Percentiles rank a stretch among this genome's conserved stretches.
Conservation (phyloP, 768 basidiomycete species). For the Rhodocollybia butyracea region DNA sequence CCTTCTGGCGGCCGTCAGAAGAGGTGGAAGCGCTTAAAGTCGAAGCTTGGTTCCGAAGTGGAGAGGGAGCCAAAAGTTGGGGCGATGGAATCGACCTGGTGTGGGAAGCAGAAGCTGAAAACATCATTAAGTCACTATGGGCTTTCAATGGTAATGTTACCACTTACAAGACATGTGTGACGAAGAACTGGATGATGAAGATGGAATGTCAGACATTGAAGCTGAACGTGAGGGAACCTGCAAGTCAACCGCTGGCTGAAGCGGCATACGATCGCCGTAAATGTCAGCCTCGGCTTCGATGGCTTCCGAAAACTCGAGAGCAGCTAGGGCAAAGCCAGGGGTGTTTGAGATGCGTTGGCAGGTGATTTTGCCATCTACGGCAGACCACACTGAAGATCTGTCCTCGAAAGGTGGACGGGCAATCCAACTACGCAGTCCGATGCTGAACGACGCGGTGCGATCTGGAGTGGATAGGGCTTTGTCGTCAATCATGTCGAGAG, state of each 20-base stretch:
- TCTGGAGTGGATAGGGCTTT: conserved; percentile 11
- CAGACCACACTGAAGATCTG: conserved; percentile 52
- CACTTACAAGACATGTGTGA: conserved; percentile 11
- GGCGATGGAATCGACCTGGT: conserved; percentile 7
- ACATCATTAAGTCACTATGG: no score
- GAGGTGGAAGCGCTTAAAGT: conserved; percentile 9
- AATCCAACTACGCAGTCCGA: conserved; percentile 66
- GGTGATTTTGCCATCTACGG: conserved; percentile 33
- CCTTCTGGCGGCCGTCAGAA: conserved; percentile 8
- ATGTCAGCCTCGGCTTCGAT: conserved; percentile 61
- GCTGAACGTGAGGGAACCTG: neutral
- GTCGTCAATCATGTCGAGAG: conserved; percentile 13
- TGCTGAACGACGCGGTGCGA: conserved; percentile 39
- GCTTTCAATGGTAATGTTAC: conserved; percentile 4
- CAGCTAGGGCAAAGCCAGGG: conserved; percentile 54
- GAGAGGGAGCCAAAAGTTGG: conserved; percentile 1
- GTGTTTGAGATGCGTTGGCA: conserved; percentile 43
- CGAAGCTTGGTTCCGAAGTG: conserved; percentile 14
- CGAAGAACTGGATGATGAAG: conserved; percentile 9
- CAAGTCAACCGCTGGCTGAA: conserved; percentile 3
- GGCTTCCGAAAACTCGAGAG: conserved; percentile 68
- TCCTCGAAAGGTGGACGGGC: conserved; percentile 77
- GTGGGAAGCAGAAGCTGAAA: conserved; percentile 1
- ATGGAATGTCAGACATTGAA: conserved; percentile 1
- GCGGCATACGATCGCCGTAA: conserved; percentile 17